A percentile compares a stretch with the other conserved stretches of the same genome.
phyloP scores from a whole-genome alignment of 768 basidiomycete species.

The Agaricus bisporus region DNA sequence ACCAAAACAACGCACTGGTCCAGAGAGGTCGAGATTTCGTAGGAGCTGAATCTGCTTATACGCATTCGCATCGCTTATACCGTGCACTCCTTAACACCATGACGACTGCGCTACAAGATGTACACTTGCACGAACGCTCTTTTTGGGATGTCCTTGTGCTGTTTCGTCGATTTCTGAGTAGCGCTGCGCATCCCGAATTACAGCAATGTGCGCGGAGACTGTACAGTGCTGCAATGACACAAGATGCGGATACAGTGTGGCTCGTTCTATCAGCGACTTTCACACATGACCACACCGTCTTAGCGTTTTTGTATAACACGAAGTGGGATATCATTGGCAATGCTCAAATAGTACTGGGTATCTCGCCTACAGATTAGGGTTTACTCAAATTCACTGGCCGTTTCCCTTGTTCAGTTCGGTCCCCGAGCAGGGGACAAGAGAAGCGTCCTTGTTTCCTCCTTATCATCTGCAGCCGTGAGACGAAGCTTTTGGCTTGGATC shows the following conservation, averaged over 20 bases:
- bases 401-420: neutral
- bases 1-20: slow-evolving; percentile 60
- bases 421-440: slow-evolving; percentile 2
- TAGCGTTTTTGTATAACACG: slow-evolving; percentile 45
- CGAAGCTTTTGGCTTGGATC: slow-evolving; percentile 37
- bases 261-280: slow-evolving; percentile 56
- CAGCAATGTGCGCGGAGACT: slow-evolving; percentile 60
- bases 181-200: slow-evolving; percentile 64
- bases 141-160: slow-evolving; percentile 78
- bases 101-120: slow-evolving; percentile 55
- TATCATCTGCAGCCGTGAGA: slow-evolving; percentile 19
- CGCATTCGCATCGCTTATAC: slow-evolving; percentile 76
- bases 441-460: slow-evolving; percentile 10
- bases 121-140: slow-evolving; percentile 63
- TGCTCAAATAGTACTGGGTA: slow-evolving; percentile 27
- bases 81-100: slow-evolving; percentile 72
- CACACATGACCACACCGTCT: slow-evolving; percentile 31
- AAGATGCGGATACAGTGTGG: slow-evolving; percentile 85
- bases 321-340: slow-evolving; percentile 60
- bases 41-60: slow-evolving; percentile 68
- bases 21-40: slow-evolving; percentile 44
- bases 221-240: slow-evolving; percentile 50
- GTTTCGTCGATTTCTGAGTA: slow-evolving; percentile 73
- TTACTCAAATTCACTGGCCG: neutral
- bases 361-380: slow-evolving; percentile 5